A percentile compares a stretch with the other conserved stretches of the same genome.
These are phyloP conservation scores for Rhodotorula glutinis DNA, from an alignment of 1,284 basidiomycete species.

Conservation along the genomic window DNA sequence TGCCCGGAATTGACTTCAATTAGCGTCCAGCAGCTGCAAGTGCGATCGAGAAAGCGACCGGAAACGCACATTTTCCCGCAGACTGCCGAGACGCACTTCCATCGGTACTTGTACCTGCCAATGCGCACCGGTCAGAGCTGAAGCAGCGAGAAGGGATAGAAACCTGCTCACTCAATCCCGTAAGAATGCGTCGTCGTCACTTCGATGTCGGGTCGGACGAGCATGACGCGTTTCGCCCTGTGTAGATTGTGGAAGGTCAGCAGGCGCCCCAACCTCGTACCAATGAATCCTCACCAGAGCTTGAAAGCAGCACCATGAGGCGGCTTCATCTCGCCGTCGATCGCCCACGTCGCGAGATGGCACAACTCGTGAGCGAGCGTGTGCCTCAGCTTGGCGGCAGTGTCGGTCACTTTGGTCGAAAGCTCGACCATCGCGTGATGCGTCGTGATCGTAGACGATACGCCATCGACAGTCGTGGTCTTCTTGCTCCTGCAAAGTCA, in stretches of 20 bases:
- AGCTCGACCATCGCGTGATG: conserved; percentile 58
- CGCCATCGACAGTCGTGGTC: not conserved
- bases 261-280: not conserved
- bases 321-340: conserved; percentile 63
- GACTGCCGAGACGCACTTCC: conserved; percentile 58
- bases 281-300: conserved; percentile 58
- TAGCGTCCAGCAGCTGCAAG: too few relatives aligned
- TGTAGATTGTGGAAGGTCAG: conserved; percentile 48
- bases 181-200: conserved; percentile 59
- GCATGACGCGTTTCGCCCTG: conserved; percentile 61
- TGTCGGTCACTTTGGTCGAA: conserved; percentile 71
- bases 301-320: conserved; percentile 61
- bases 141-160: too few relatives aligned
- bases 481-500: not conserved
- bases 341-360: conserved; percentile 76
- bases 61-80: conserved; percentile 63
- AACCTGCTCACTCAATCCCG: conserved; percentile 33
- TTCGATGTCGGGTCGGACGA: conserved; percentile 61
- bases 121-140: too few relatives aligned
- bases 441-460: conserved; percentile 43
- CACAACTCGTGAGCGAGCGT: conserved; percentile 85
- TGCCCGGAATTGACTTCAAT: conserved; percentile 42
- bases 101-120: conserved; percentile 62
- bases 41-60: not conserved
- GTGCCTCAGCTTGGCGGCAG: conserved; percentile 67